Percentiles rank a stretch among this genome's conserved stretches.
phyloP scores from a whole-genome alignment of 1,284 basidiomycete species.

The Malassezia caprae region DNA sequence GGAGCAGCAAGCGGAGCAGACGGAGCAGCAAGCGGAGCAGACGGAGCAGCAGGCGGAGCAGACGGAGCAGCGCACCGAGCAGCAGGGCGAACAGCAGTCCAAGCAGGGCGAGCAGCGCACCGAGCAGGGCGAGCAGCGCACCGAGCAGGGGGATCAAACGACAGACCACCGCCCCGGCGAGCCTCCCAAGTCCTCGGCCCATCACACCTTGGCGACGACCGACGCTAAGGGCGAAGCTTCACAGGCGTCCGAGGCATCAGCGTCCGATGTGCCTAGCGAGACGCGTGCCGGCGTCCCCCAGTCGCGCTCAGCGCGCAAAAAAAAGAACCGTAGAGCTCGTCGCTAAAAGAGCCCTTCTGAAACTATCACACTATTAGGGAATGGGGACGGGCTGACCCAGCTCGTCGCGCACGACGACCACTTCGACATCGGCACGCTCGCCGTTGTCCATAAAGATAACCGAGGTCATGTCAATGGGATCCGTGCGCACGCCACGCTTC shows the following conservation, averaged over 20 bases:
- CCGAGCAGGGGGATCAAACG: no score
- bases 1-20: conserved; percentile 30
- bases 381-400: conserved; percentile 45
- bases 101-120: background rate
- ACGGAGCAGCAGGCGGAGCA: background rate
- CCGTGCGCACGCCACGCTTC: conserved; percentile 62
- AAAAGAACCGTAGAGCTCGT: background rate
- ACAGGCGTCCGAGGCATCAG: background rate
- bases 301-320: background rate
- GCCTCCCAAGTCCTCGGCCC: no score
- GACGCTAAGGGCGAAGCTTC: background rate
- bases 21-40: background rate
- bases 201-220: background rate
- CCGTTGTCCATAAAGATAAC: conserved; percentile 87
- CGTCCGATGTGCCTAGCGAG: background rate
- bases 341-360: background rate
- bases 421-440: conserved; percentile 56
- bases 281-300: background rate
- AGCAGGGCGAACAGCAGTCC: background rate
- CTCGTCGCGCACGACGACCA: conserved; percentile 47
- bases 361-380: conserved; percentile 20
- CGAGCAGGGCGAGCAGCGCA: no score
- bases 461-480: conserved; percentile 61
- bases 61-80: background rate
- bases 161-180: no score